Conservation (phyloP, 306 rosid genomes). For the Prunus armeniaca region DNA sequence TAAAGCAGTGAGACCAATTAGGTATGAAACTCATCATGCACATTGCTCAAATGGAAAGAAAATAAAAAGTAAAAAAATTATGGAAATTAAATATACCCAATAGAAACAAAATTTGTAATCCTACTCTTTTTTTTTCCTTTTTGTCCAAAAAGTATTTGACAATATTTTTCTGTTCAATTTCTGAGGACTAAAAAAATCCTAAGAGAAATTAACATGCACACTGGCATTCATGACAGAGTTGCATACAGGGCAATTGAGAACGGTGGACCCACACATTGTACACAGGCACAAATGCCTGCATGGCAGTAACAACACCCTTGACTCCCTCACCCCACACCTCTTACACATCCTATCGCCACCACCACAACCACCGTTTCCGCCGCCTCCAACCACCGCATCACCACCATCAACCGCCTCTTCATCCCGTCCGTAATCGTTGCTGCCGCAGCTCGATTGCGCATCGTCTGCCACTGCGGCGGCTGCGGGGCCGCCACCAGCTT, state of each 20-base stretch:
- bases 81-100: neutral
- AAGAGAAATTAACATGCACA: slow-evolving; percentile 85
- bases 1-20: neutral
- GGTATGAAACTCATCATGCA: neutral
- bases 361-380: neutral
- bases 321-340: slow-evolving; percentile 61
- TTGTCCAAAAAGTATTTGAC: slow-evolving; percentile 11
- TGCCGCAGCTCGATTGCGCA: slow-evolving; percentile 70
- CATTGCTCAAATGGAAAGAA: neutral
- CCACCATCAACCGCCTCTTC: slow-evolving; percentile 13
- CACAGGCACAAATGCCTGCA: slow-evolving; percentile 93
- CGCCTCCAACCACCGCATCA: neutral
- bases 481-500: neutral
- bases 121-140: slow-evolving; percentile 3
- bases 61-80: neutral
- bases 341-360: slow-evolving; percentile 40
- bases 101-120: neutral
- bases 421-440: slow-evolving; percentile 24
- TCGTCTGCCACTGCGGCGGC: slow-evolving; percentile 27
- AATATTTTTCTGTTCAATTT: slow-evolving; percentile 8
- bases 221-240: slow-evolving; percentile 60
- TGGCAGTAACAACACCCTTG: slow-evolving; percentile 75
- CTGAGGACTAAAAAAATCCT: neutral
- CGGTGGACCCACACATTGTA: slow-evolving; percentile 71
- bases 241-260: slow-evolving; percentile 72